Evolutionary conservation across 2,329 filamentous ascomycete genomes (phyloP), one percentile per base, ranked within the genome.

Genomic region (Beauveria brongniartii): DNA sequence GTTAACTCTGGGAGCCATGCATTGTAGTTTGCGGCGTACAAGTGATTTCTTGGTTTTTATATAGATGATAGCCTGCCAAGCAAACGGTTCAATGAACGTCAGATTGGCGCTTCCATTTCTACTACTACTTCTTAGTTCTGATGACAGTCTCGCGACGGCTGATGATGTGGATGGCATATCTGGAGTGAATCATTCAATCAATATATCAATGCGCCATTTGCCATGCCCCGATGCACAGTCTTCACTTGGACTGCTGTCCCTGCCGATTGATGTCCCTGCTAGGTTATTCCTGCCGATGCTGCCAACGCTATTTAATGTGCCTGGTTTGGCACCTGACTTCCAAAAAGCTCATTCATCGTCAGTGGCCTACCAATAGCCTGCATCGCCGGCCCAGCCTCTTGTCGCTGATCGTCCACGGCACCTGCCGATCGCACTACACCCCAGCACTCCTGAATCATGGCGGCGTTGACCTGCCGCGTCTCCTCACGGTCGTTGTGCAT

Each of bases 401-500:
- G 66, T 0, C 67, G 68, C n/a, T 70, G 67, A 12, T 65, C 64
- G 28, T 70, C 68, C 18, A 69, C 67, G 18, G 65, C 66, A 1
- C 50, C 58, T 10, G 67, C 69, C 28, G 70, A 65, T 24, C 72
- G 69, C 2, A 71, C 73, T 58, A 72, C 67, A 59, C 72, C 73
- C 76, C 80, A 80, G 37, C 74, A 73, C 58, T 76, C 73, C 47
- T 75, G 69, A 8, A 82, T 78, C 60, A 73, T 72, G 34, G 72
- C 71, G 14, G 70, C 73, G 58, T 77, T 78, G 55, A 71, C 66
- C 56, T 74, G 69, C 53, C 79, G 70, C 34, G 78, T 80, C 64
- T 76, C 74, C 51, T 75, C 74, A 63, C 73, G 71, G 65, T 80
- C 78, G 57, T 79, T 78, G 69, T 84, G 80, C 62, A 85, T 80